These are phyloP conservation scores for Aspergillus aculeatus DNA, from an alignment of 2,329 filamentous ascomycete genomes.

Conservation along the genomic window DNA sequence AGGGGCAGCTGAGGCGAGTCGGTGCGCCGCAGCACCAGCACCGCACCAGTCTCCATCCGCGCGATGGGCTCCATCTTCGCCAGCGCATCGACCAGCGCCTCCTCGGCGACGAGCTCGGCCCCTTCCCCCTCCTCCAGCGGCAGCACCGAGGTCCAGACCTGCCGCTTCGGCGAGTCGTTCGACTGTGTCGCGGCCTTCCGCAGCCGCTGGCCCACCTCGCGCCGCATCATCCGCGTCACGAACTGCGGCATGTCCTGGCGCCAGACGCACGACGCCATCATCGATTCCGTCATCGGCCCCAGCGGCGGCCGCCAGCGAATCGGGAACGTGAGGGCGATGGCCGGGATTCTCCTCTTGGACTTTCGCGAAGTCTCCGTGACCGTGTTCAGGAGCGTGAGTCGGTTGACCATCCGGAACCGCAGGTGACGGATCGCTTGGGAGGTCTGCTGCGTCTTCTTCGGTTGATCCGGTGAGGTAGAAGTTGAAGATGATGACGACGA, in stretches of 20 bases:
- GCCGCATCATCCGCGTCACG: conserved; percentile 39
- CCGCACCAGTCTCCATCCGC: conserved; percentile 32
- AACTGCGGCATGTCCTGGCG: conserved; percentile 49
- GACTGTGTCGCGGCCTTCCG: conserved; percentile 28
- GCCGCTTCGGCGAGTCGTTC: conserved; percentile 16
- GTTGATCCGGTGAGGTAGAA: background rate
- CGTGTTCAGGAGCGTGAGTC: conserved; percentile 24
- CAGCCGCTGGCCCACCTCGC: conserved; percentile 37
- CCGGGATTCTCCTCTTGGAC: conserved; percentile 9
- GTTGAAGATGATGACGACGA: conserved; percentile 23
- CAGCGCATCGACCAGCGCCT: conserved; percentile 23
- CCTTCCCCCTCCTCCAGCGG: background rate
- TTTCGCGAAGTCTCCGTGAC: conserved; percentile 18
- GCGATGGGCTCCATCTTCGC: conserved; percentile 22
- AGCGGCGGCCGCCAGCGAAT: conserved; percentile 36
- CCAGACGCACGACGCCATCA: conserved; percentile 43
- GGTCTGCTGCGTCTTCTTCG: too few relatives aligned
- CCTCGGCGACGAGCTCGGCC: background rate
- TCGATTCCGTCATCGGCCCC: conserved; percentile 25
- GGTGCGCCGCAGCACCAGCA: conserved; percentile 23
- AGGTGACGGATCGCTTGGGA: conserved; percentile 15
- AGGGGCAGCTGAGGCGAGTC: conserved; percentile 5
- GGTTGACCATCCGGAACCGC: conserved; percentile 29
- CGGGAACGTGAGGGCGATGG: conserved; percentile 30
- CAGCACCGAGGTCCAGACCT: conserved; percentile 29